A percentile compares a stretch with the other conserved stretches of the same genome.
Evolutionary conservation across 176 grass and related monocot species (phyloP).

Genomic region (Tillandsia leiboldiana): DNA sequence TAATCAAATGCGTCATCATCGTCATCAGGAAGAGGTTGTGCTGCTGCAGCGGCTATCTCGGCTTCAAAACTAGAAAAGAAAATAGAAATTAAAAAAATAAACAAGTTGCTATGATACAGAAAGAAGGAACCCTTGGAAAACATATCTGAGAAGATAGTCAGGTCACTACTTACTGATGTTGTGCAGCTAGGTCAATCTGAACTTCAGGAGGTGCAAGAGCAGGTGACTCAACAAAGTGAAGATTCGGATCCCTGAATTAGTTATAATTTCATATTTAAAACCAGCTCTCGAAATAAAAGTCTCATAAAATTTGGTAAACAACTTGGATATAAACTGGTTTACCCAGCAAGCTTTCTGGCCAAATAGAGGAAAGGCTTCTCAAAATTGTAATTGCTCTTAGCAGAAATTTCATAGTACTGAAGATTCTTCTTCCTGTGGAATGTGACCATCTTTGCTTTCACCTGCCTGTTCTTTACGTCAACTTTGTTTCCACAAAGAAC

Average conservation of each 20-base stretch:
- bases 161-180: slow-evolving; percentile 31
- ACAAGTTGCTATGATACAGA: not conserved
- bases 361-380: slow-evolving; percentile 22
- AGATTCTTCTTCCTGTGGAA: slow-evolving; percentile 48
- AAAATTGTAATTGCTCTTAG: slow-evolving; percentile 33
- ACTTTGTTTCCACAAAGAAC: slow-evolving; percentile 41
- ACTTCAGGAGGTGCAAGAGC: slow-evolving; percentile 42
- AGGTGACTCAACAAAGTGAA: slow-evolving; percentile 39
- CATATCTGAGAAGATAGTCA: not conserved
- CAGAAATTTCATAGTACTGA: slow-evolving; percentile 42
- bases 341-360: slow-evolving; percentile 39
- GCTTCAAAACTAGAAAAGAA: slow-evolving; percentile 15
- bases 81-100: not conserved
- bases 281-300: not conserved
- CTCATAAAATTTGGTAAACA: not conserved
- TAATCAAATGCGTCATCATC: slow-evolving; percentile 22
- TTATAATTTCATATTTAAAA: not conserved
- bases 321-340: not conserved
- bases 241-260: slow-evolving; percentile 24
- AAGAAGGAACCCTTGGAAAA: not conserved
- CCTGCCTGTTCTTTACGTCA: slow-evolving; percentile 35
- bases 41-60: slow-evolving; percentile 21
- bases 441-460: slow-evolving; percentile 36
- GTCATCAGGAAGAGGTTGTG: slow-evolving; percentile 30
- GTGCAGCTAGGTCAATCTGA: slow-evolving; percentile 28